phyloP scores from a whole-genome alignment of 208 protist genomes.

The Blechomonas ayalai region DNA sequence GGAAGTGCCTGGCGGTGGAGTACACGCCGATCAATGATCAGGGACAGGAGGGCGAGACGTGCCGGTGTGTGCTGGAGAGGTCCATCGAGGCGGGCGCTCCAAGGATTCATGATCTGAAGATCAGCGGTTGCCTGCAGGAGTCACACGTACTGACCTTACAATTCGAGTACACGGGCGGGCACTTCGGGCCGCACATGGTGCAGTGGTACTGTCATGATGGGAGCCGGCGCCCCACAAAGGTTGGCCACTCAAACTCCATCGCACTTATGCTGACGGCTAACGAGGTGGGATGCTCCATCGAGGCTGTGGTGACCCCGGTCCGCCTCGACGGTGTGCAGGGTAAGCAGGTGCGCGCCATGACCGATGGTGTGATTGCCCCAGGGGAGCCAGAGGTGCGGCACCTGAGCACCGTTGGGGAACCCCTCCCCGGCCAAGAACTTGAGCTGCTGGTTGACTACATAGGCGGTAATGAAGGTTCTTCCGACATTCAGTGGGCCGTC shows the following conservation, averaged over 20 bases:
- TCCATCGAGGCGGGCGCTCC: constrained; percentile 70
- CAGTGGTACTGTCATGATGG: constrained; percentile 84
- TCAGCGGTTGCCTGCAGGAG: constrained; percentile 67
- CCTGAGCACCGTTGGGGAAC: constrained; percentile 62
- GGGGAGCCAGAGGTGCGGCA: constrained; percentile 51
- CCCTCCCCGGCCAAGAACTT: constrained; percentile 47
- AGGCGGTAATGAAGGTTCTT: constrained; percentile 59
- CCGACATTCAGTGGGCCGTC: constrained; percentile 60
- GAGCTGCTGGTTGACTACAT: constrained; percentile 67
- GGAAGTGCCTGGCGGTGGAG: constrained; percentile 84
- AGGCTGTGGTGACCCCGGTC: constrained; percentile 80
- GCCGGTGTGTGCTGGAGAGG: constrained; percentile 84
- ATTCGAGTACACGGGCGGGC: constrained; percentile 79
- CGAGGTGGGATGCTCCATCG: constrained; percentile 84
- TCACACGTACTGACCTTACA: constrained; percentile 65
- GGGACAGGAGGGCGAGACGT: constrained; percentile 83
- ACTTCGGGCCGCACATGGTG: constrained; percentile 71
- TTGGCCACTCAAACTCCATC: constrained; percentile 62
- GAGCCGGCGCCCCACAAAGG: constrained; percentile 34
- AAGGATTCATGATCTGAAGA: constrained; percentile 40
- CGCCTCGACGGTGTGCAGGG: constrained; percentile 72
- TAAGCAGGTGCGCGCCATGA: constrained; percentile 35
- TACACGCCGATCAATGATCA: constrained; percentile 84
- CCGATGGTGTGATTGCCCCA: constrained; percentile 34
- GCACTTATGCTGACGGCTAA: constrained; percentile 49